phyloP scores from a whole-genome alignment of 768 basidiomycete species.

The Serendipita sp. region DNA sequence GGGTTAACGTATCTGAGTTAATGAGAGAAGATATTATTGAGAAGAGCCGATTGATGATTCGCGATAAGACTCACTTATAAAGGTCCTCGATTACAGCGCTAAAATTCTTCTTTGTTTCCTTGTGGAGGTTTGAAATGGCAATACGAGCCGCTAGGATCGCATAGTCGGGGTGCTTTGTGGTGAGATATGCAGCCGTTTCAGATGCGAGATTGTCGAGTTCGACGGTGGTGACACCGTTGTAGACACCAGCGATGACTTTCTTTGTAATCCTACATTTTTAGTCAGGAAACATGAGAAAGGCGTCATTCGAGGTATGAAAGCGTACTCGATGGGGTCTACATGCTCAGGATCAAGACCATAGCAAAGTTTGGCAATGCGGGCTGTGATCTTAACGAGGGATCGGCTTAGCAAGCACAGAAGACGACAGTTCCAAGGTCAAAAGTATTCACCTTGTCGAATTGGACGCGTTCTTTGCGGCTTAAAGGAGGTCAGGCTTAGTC shows the following conservation, averaged over 20 bases:
- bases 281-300: background rate
- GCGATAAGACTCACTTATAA: constrained; percentile 41
- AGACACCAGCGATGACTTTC: constrained; percentile 86
- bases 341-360: constrained; percentile 89
- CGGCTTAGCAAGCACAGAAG: constrained; percentile 1
- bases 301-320: constrained; percentile 9
- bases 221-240: constrained; percentile 89
- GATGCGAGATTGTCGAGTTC: constrained; percentile 96
- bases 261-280: constrained; percentile 49
- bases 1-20: constrained; percentile 54
- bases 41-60: background rate
- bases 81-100: constrained; percentile 83
- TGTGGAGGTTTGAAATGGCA: constrained; percentile 96
- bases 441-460: constrained; percentile 68
- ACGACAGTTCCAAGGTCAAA: constrained; percentile 5
- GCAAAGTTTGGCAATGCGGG: constrained; percentile 76
- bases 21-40: background rate
- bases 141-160: constrained; percentile 97
- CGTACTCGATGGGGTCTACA: constrained; percentile 85
- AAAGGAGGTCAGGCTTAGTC: constrained; percentile 12
- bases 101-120: constrained; percentile 97
- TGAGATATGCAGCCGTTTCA: constrained; percentile 93
- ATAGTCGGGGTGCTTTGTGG: constrained; percentile 95
- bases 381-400: constrained; percentile 46
- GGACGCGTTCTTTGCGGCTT: constrained; percentile 79